Evolutionary conservation across 805 yeast genomes (phyloP), one percentile per base, ranked within the genome.

Genomic region (Ogataea polymorpha): DNA sequence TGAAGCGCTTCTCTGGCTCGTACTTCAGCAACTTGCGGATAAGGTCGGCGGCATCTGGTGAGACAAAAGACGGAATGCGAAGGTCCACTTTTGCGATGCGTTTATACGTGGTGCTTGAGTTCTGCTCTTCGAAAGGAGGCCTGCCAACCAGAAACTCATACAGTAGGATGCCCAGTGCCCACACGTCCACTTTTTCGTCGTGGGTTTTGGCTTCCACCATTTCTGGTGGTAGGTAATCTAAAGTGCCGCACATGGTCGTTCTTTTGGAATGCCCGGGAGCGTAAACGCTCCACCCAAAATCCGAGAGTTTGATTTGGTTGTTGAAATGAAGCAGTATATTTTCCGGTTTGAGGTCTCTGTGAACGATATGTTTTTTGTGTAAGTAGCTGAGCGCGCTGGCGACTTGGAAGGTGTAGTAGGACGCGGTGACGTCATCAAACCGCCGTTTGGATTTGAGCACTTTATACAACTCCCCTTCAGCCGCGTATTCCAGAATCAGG

Each of bases 261-360:
- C 96, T 68, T 47, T 77, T 74, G 11, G 46, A 46, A 12, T 32
- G 44, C 6, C 74, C 65, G 1, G 79, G 77, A 0, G 85, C 74
- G 50, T 79, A 80, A 48, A 90, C 91, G 41, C 95, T 84, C 97
- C 97, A 91, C 11, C 99, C 99, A 60, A 93, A 91, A 64, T 91
- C 99, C 14, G 96, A 83, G 27, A 91, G 72, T 59, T 90, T 91
- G 40, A 91, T 72, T 17, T 75, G 76, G 48, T 89, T 86, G 56
- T 86, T 79, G 45, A 80, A 74, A 6, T 88, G 87, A 9, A 91
- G 67, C 31, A 91, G 65, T 36, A 91, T 85, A 54, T 91, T 91
- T 59, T 93, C 98, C 0, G 98, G 98, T 62, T 91, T 91, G 49
- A 91, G 78, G 58, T 91, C 99, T 45, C 98, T 73, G 58, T 91